phyloP scores from a whole-genome alignment of 495 filamentous ascomycete species.

The Penicillium ochrochloron region DNA sequence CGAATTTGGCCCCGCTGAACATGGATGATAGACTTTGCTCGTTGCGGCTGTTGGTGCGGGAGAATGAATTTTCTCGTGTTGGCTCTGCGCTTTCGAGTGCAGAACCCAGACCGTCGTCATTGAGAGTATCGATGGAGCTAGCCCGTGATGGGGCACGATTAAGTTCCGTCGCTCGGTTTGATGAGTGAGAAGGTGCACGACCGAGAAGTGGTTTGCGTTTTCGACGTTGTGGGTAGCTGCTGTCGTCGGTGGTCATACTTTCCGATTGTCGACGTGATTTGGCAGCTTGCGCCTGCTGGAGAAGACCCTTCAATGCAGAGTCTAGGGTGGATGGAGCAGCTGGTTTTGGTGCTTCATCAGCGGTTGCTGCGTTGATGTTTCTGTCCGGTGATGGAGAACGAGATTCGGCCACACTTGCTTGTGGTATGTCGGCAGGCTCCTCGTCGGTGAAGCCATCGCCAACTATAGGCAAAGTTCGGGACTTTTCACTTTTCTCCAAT shows the following conservation, averaged over 20 bases:
- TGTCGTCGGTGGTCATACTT: conserved; percentile 23
- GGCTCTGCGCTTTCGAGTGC: conserved; percentile 43
- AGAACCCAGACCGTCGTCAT: conserved; percentile 57
- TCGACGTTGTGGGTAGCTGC: conserved; percentile 25
- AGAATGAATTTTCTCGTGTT: conserved; percentile 37
- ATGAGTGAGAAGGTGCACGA: conserved; percentile 50
- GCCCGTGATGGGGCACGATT: conserved; percentile 44
- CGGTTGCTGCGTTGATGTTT: conserved; percentile 10
- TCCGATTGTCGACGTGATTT: conserved; percentile 35
- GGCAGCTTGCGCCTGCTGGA: conserved; percentile 48
- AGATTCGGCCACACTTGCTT: conserved; percentile 36
- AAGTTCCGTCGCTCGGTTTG: conserved; percentile 31
- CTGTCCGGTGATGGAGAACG: conserved; percentile 34
- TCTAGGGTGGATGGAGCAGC: conserved; percentile 40
- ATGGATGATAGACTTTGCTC: conserved; percentile 41
- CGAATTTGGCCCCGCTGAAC: conserved; percentile 39
- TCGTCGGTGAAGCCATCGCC: conserved; percentile 33
- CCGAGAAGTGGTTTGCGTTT: conserved; percentile 53
- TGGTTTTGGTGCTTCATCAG: conserved; percentile 21
- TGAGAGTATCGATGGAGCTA: conserved; percentile 60
- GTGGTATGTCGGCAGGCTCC: conserved; percentile 31
- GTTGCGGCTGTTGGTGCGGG: conserved; percentile 30
- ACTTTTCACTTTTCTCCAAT: conserved; percentile 11
- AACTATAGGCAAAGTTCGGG: conserved; percentile 20
- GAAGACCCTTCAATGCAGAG: conserved; percentile 43